A percentile compares a stretch with the other conserved stretches of the same genome.
These are phyloP conservation scores for Venturia effusa DNA, from an alignment of 2,329 filamentous ascomycete genomes.

Conservation along the genomic window DNA sequence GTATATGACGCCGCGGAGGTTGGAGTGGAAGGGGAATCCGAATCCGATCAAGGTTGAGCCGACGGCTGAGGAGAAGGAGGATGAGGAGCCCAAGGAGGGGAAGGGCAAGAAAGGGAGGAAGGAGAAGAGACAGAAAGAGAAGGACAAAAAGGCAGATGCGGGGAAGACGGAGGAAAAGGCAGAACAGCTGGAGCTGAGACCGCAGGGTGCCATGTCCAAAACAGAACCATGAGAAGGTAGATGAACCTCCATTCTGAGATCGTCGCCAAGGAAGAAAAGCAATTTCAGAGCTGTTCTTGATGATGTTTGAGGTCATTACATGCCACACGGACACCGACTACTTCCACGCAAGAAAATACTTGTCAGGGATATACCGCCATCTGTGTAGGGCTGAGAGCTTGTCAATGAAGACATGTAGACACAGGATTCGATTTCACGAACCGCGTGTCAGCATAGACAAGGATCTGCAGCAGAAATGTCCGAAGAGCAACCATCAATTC, in stretches of 20 bases:
- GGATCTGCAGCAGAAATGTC: not conserved
- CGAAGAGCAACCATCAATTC: not conserved
- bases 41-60: slow-evolving; percentile 6
- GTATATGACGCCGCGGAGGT: slow-evolving; percentile 57
- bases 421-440: not conserved
- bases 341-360: not conserved
- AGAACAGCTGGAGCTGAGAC: not conserved
- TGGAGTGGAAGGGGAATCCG: slow-evolving; percentile 48
- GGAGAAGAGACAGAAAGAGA: slow-evolving; percentile 1
- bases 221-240: not conserved
- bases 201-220: not conserved
- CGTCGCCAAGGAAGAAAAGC: too few species aligned
- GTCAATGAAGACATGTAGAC: not conserved
- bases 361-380: not conserved
- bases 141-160: not conserved
- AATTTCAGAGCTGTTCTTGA: not conserved
- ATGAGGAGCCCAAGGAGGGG: not conserved
- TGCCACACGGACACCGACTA: not conserved
- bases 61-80: not conserved
- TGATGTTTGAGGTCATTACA: not conserved
- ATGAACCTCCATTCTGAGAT: not conserved
- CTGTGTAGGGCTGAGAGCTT: not conserved
- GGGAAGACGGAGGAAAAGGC: not conserved
- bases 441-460: not conserved
- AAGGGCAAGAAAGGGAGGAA: slow-evolving; percentile 1